Conservation (phyloP, 2,329 filamentous ascomycete species). For the Akanthomyces uredinophilus region DNA sequence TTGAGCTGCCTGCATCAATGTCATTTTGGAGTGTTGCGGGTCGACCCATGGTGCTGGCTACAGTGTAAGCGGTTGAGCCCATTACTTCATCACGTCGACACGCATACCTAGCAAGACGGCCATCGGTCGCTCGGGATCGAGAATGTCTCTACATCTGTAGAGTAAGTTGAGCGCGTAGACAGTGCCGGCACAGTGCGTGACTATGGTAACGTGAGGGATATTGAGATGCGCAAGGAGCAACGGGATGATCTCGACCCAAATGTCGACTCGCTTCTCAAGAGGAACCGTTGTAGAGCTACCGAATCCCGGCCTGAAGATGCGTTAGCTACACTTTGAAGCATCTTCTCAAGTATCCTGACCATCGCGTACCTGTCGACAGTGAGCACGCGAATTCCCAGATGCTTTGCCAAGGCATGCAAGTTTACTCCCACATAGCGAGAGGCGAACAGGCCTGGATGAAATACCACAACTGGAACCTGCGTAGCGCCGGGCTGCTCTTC, state of each 20-base stretch:
- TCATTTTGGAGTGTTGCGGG: slow-evolving; percentile 14
- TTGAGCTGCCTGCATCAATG: slow-evolving; percentile 11
- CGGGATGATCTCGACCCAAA: slow-evolving; percentile 27
- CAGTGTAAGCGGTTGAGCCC: background rate
- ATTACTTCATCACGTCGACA: background rate
- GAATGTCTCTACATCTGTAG: slow-evolving; percentile 22
- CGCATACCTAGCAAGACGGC: slow-evolving; percentile 19
- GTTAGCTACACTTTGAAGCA: slow-evolving; percentile 19
- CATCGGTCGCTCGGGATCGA: slow-evolving; percentile 21
- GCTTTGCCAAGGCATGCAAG: slow-evolving; percentile 29
- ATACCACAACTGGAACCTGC: slow-evolving; percentile 23
- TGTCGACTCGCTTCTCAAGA: slow-evolving; percentile 17
- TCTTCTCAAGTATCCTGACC: background rate
- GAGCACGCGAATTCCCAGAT: slow-evolving; percentile 29
- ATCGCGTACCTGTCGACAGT: slow-evolving; percentile 24
- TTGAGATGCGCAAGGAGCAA: slow-evolving; percentile 29
- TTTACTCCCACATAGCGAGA: slow-evolving; percentile 24
- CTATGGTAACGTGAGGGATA: slow-evolving; percentile 27
- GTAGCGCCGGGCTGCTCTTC: background rate
- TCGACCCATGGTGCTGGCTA: slow-evolving; percentile 17
- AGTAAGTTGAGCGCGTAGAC: slow-evolving; percentile 28
- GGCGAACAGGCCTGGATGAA: slow-evolving; percentile 27
- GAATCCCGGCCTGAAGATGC: slow-evolving; percentile 22
- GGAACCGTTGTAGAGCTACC: slow-evolving; percentile 21
- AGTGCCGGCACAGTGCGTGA: slow-evolving; percentile 28